Evolutionary conservation across 441 rosid species (phyloP), one percentile per base, ranked within the genome.

Genomic region (Euphorbia schlechtendalii): DNA sequence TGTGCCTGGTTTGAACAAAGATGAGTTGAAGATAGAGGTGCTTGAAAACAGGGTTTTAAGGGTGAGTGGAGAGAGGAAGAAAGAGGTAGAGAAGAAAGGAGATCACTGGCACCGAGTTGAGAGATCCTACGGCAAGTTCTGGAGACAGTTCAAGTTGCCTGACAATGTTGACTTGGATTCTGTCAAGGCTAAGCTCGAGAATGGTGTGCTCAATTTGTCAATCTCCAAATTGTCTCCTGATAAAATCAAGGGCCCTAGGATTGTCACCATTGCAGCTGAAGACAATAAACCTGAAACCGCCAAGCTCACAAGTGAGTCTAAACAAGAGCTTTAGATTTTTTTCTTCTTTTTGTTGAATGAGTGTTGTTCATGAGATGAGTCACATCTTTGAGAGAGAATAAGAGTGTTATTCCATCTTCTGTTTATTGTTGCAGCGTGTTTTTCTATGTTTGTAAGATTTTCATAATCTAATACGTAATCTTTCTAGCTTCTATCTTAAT

Each of bases 91-190:
- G 82, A 74, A 76, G 67, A 77, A 79, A 49, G 90, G 80, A 6
- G 87, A 89, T 21, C 90, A 82, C 5, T 89, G 94, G 94, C 96
- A 89, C 63, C 71, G 90, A 40, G 76, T 78, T 22, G 96, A 90
- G 81, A 77, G 92, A 40, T 83, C 83, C 1, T 73, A 77, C 57
- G 95, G 92, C 9, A 86, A 84, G 61, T 90, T 90, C 77, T 88
- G 88, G 89, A 84, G 95, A 67, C 93, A 79, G 73, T 83, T 90
- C 14, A 82, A 72, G 69, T 56, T 88, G 72, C 97, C 95, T 0
- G 89, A 82, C 4, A 83, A 88, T 58, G 95, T 77, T 41, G 89
- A 88, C 38, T 62, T 88, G 75, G 93, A 88, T 43, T 56, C 76
- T 14, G 73, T 83, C 4, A 69, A 78, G 68, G 95, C 95, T 9